phyloP scores from a whole-genome alignment of 2,329 filamentous ascomycete genomes.

The Epichloe hybrida region DNA sequence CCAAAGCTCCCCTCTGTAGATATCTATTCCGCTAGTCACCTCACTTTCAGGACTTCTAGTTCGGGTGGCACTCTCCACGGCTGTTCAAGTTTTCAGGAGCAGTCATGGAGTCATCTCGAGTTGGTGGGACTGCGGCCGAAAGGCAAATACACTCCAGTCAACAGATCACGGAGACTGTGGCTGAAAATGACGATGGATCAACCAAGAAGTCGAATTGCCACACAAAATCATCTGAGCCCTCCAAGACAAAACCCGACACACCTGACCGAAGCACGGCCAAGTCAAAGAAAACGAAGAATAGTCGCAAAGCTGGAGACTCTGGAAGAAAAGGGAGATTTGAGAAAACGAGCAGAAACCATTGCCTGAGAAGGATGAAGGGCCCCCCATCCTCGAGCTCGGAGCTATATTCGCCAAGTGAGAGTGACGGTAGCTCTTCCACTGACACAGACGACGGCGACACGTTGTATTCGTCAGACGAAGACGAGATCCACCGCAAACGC shows the following conservation, averaged over 20 bases:
- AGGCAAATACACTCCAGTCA: neutral
- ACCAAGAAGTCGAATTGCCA: neutral
- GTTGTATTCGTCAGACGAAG: neutral
- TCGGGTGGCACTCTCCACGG: neutral
- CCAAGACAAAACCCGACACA: neutral
- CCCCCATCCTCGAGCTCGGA: conserved; percentile 1
- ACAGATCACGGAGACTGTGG: neutral
- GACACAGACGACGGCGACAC: neutral
- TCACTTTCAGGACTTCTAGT: neutral
- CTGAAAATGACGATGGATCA: neutral
- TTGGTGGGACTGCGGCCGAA: neutral
- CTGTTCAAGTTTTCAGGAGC: neutral
- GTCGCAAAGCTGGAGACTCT: neutral
- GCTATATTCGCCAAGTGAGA: neutral
- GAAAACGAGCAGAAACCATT: neutral
- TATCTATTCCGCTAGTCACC: neutral
- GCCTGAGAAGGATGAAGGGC: neutral
- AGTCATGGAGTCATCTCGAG: conserved; percentile 1
- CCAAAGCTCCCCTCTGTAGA: neutral
- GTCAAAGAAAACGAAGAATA: neutral
- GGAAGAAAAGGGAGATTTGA: neutral
- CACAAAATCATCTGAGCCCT: neutral
- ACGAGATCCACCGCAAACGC: neutral
- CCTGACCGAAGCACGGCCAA: neutral
- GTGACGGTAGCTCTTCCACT: neutral